Conservation (phyloP, 805 yeast species). For the Yamadazyma phyllophila region DNA sequence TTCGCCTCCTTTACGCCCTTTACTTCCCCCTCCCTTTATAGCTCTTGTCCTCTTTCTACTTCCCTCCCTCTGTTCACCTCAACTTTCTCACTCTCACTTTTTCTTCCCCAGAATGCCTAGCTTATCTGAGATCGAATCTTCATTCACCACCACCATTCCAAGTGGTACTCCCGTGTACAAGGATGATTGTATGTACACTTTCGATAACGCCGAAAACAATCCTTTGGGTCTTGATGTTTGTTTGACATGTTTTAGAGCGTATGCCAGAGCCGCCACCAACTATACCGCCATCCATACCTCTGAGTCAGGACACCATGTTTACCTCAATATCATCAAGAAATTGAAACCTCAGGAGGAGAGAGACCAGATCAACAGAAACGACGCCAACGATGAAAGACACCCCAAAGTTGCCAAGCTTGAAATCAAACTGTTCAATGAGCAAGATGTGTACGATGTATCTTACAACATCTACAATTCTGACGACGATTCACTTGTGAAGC, state of each 20-base stretch:
- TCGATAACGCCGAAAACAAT: constrained; percentile 58
- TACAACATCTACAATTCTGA: constrained; percentile 42
- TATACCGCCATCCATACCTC: constrained; percentile 59
- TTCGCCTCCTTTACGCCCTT: no score
- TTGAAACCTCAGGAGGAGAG: constrained; percentile 42
- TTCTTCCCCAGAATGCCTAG: no score
- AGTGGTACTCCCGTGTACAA: constrained; percentile 42
- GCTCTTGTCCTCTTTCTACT: no score
- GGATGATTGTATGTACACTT: constrained; percentile 89
- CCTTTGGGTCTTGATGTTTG: constrained; percentile 70
- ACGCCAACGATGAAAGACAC: constrained; percentile 22
- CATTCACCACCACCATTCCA: constrained; percentile 1
- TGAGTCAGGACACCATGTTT: constrained; percentile 52
- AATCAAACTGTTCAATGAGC: constrained; percentile 60
- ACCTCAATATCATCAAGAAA: constrained; percentile 55
- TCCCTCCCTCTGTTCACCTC: not conserved
- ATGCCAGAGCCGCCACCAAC: constrained; percentile 45
- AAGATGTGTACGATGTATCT: constrained; percentile 54
- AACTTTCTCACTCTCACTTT: not conserved
- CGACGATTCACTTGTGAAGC: constrained; percentile 22
- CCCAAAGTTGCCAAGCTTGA: constrained; percentile 64
- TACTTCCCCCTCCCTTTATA: no score
- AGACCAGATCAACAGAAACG: constrained; percentile 4
- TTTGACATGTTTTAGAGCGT: constrained; percentile 68
- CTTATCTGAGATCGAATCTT: not conserved